A percentile compares a stretch with the other conserved stretches of the same genome.
Evolutionary conservation across 805 yeast genomes (phyloP).

Genomic region (Scheffersomyces ergatensis): DNA sequence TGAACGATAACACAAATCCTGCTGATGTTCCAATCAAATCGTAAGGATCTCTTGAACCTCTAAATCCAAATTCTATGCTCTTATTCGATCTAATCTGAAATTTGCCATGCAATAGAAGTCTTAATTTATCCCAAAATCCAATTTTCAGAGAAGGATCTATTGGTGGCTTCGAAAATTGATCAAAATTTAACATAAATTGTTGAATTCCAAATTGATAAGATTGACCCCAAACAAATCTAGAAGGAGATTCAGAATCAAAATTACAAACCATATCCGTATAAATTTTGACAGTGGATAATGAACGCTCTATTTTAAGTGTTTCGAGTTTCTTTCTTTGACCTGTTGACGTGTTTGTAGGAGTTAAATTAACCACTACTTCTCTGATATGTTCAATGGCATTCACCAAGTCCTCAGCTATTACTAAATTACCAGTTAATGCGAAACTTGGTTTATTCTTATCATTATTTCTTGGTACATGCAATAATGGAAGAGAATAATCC

Average conservation of each 20-base stretch:
- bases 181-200: constrained; percentile 73
- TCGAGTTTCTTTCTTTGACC: constrained; percentile 31
- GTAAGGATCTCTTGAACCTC: constrained; percentile 82
- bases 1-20: constrained; percentile 77
- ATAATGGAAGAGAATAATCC: constrained; percentile 84
- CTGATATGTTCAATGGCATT: constrained; percentile 53
- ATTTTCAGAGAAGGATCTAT: constrained; percentile 79
- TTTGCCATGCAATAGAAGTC: constrained; percentile 75
- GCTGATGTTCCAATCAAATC: constrained; percentile 60
- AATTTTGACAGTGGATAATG: constrained; percentile 72
- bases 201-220: constrained; percentile 83
- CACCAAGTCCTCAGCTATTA: constrained; percentile 65
- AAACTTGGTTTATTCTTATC: constrained; percentile 19
- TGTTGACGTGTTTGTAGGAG: constrained; percentile 2
- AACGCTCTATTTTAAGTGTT: constrained; percentile 65
- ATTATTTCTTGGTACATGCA: constrained; percentile 59
- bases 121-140: constrained; percentile 91
- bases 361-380: constrained; percentile 53
- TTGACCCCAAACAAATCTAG: constrained; percentile 79
- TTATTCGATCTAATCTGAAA: constrained; percentile 47
- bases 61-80: constrained; percentile 56
- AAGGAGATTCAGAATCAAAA: constrained; percentile 54
- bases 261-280: constrained; percentile 59
- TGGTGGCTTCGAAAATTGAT: constrained; percentile 86
- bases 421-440: constrained; percentile 57